Percentiles rank a stretch among this genome's conserved stretches.
phyloP scores from a whole-genome alignment of 1,284 basidiomycete species.

The Cystobasidium sp. region DNA sequence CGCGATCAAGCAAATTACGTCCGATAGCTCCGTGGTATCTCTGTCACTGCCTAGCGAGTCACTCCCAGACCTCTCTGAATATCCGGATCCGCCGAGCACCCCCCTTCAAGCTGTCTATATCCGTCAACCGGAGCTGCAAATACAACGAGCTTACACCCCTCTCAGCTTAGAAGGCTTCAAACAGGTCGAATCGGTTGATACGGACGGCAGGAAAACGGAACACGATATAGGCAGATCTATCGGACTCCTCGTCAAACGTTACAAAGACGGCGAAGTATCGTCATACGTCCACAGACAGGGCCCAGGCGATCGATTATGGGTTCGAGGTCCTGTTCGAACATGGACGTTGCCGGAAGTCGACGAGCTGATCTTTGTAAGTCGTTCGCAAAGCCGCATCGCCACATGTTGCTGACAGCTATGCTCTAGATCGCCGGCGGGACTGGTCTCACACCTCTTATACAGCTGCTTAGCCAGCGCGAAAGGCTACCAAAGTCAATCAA shows the following conservation, averaged over 20 bases:
- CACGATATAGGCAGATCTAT: conserved; percentile 54
- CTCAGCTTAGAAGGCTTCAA: conserved; percentile 59
- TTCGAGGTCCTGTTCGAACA: conserved; percentile 76
- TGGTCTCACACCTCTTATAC: conserved; percentile 48
- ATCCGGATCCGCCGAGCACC: conserved; percentile 53
- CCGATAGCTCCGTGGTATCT: conserved; percentile 67
- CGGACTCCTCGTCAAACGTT: conserved; percentile 57
- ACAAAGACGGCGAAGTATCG: conserved; percentile 76
- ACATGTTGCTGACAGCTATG: background rate
- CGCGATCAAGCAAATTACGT: conserved; percentile 62
- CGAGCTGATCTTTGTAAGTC: conserved; percentile 73
- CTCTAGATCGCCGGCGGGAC: conserved; percentile 50
- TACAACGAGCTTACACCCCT: conserved; percentile 83
- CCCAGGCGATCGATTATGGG: conserved; percentile 69
- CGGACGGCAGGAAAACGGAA: no score
- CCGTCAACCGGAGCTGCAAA: conserved; percentile 84
- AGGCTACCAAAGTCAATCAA: conserved; percentile 15
- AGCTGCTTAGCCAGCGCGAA: conserved; percentile 44
- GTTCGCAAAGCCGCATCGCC: background rate
- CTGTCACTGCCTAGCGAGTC: conserved; percentile 64
- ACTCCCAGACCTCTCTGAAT: conserved; percentile 51
- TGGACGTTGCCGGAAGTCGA: conserved; percentile 75
- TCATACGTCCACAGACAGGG: conserved; percentile 75
- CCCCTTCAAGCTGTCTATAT: conserved; percentile 76
- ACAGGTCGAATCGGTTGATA: background rate